These are phyloP conservation scores for Piper longum DNA, from an alignment of 164 flowering plant genomes.

Conservation along the genomic window DNA sequence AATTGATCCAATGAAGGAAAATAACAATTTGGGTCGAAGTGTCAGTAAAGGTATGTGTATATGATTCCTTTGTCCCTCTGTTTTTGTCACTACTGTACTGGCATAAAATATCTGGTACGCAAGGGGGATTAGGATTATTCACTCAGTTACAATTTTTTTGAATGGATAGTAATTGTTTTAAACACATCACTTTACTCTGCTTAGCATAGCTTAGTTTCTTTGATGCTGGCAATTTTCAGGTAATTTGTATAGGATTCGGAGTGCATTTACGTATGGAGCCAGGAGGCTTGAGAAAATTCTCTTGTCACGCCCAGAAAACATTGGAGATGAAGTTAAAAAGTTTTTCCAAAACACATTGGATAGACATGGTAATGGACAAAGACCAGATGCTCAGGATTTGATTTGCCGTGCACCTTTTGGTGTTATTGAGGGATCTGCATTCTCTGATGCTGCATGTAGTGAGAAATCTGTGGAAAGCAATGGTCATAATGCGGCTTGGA, in stretches of 20 bases:
- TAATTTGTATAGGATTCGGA: slow-evolving; percentile 52
- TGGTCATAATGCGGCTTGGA: neutral
- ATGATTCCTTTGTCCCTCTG: neutral
- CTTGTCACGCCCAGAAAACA: slow-evolving; percentile 19
- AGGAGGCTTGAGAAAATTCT: slow-evolving; percentile 57
- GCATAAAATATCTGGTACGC: neutral
- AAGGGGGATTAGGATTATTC: too few species aligned
- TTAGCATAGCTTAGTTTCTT: too few species aligned
- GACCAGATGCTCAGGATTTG: slow-evolving; percentile 17
- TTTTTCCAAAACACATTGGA: slow-evolving; percentile 41
- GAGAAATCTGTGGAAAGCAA: slow-evolving; percentile 6
- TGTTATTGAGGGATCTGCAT: slow-evolving; percentile 8
- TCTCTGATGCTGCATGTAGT: slow-evolving; percentile 1
- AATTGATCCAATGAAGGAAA: slow-evolving; percentile 70
- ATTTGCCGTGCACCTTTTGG: slow-evolving; percentile 7
- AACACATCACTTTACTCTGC: too few species aligned
- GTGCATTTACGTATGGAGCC: slow-evolving; percentile 70
- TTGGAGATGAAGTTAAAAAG: slow-evolving; percentile 30
- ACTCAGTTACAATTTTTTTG: too few species aligned
- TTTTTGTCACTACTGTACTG: neutral
- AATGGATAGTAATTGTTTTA: too few species aligned
- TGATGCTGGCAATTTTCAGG: slow-evolving; percentile 19
- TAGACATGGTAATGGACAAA: slow-evolving; percentile 24
- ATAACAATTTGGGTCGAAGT: slow-evolving; percentile 87
- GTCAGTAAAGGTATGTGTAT: slow-evolving; percentile 51